A percentile compares a stretch with the other conserved stretches of the same genome.
Conservation (phyloP, 2,329 filamentous ascomycete genomes). For the Cercospora sp. region DNA sequence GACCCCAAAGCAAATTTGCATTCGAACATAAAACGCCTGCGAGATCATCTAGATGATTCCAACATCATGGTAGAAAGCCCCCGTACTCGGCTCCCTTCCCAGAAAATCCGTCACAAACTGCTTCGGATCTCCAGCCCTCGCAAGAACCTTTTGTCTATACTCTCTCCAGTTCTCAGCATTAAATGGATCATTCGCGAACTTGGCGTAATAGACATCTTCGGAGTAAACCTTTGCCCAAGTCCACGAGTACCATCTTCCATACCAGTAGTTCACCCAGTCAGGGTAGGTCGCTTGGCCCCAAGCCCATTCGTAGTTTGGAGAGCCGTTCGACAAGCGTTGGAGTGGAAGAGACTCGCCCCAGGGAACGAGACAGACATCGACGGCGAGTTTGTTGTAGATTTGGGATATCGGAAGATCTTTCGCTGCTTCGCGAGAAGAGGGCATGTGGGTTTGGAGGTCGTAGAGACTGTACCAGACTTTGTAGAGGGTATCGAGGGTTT, state of each 20-base stretch:
- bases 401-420: not conserved
- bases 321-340: not conserved
- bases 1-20: not conserved
- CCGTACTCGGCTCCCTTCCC: not conserved
- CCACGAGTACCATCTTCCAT: not conserved
- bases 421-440: not conserved
- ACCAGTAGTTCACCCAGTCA: not conserved
- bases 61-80: not conserved
- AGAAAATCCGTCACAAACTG: not conserved
- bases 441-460: not conserved
- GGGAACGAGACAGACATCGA: not conserved
- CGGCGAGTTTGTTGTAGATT: not conserved
- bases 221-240: not conserved
- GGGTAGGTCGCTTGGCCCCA: not conserved
- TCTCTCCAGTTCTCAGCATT: not conserved
- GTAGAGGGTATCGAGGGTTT: not conserved
- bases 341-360: not conserved
- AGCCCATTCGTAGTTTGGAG: not conserved
- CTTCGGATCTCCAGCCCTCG: not conserved
- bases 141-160: not conserved
- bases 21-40: not conserved
- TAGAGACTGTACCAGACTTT: slow-evolving; percentile 1
- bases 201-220: not conserved
- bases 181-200: not conserved
- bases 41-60: not conserved